Conservation (phyloP, 1,284 basidiomycete species). For the Papiliotrema laurentii region DNA sequence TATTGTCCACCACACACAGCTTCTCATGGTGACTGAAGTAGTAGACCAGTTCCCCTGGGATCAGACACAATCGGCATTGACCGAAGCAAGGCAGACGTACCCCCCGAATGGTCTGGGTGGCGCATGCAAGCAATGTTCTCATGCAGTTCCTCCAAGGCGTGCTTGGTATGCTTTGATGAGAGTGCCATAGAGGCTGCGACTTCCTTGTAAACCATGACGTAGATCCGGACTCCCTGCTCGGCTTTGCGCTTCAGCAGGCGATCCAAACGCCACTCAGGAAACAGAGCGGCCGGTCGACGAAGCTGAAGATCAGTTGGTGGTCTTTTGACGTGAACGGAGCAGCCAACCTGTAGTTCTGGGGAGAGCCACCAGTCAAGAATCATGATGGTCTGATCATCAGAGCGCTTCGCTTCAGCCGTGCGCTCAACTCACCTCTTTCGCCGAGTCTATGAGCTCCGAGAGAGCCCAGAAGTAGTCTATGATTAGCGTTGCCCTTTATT, state of each 20-base stretch:
- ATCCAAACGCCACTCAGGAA: slow-evolving; percentile 82
- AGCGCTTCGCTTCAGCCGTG: background rate
- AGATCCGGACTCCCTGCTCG: slow-evolving; percentile 79
- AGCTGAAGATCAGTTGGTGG: slow-evolving; percentile 49
- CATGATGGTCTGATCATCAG: slow-evolving; percentile 59
- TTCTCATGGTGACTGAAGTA: slow-evolving; percentile 52
- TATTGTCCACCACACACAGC: slow-evolving; percentile 71
- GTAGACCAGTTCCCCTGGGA: slow-evolving; percentile 36
- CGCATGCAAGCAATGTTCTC: slow-evolving; percentile 80
- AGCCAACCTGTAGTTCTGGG: slow-evolving; percentile 67
- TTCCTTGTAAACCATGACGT: slow-evolving; percentile 86
- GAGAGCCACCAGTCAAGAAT: slow-evolving; percentile 76
- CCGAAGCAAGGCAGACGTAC: slow-evolving; percentile 54
- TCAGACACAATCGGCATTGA: slow-evolving; percentile 18
- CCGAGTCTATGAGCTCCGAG: slow-evolving; percentile 72
- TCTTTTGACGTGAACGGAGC: background rate
- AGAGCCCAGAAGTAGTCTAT: slow-evolving; percentile 84
- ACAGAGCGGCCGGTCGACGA: slow-evolving; percentile 75
- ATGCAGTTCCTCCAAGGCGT: slow-evolving; percentile 72
- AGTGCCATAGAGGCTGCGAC: slow-evolving; percentile 86
- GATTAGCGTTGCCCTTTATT: slow-evolving; percentile 2
- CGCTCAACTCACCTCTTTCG: slow-evolving; percentile 40
- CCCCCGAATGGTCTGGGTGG: slow-evolving; percentile 83
- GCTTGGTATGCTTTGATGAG: slow-evolving; percentile 80
- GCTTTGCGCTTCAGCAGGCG: slow-evolving; percentile 79